phyloP scores from a whole-genome alignment of 2,329 filamentous ascomycete species.

The Aspergillus sp. region DNA sequence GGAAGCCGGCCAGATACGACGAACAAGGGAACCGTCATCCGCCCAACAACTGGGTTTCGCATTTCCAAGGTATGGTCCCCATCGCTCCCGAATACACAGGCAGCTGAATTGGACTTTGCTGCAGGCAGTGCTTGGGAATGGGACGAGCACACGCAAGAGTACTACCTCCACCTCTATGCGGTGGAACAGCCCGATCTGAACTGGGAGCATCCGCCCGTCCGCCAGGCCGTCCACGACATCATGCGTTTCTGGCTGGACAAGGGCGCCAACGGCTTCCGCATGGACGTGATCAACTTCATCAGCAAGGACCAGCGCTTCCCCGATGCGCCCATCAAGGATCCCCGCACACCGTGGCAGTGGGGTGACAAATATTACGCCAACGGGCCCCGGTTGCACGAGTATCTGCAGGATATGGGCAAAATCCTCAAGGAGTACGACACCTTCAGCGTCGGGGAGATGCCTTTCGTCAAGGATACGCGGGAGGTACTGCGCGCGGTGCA shows the following conservation, averaged over 20 bases:
- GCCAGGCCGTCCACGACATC: constrained; percentile 67
- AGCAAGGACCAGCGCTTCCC: constrained; percentile 60
- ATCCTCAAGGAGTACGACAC: constrained; percentile 56
- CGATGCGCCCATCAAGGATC: constrained; percentile 35
- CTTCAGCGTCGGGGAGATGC: constrained; percentile 62
- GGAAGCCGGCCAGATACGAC: constrained; percentile 52
- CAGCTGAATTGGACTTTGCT: neutral
- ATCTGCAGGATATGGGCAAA: constrained; percentile 52
- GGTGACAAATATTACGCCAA: constrained; percentile 50
- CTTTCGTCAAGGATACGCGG: constrained; percentile 46
- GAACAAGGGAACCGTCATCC: constrained; percentile 61
- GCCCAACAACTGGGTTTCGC: constrained; percentile 65
- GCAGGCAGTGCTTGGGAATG: constrained; percentile 45
- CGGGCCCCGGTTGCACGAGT: constrained; percentile 58
- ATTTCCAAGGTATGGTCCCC: constrained; percentile 32
- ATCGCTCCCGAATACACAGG: neutral
- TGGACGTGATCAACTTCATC: constrained; percentile 73
- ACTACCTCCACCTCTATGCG: constrained; percentile 74
- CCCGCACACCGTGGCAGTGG: constrained; percentile 28
- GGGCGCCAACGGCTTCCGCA: constrained; percentile 70
- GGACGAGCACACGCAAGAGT: constrained; percentile 69
- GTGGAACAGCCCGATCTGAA: constrained; percentile 80
- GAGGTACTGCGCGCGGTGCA: constrained; percentile 55
- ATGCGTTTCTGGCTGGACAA: constrained; percentile 78
- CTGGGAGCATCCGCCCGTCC: constrained; percentile 69